Evolutionary conservation across 306 rosid genomes (phyloP), one percentile per base, ranked within the genome.

Genomic region (Medicago lupulina): DNA sequence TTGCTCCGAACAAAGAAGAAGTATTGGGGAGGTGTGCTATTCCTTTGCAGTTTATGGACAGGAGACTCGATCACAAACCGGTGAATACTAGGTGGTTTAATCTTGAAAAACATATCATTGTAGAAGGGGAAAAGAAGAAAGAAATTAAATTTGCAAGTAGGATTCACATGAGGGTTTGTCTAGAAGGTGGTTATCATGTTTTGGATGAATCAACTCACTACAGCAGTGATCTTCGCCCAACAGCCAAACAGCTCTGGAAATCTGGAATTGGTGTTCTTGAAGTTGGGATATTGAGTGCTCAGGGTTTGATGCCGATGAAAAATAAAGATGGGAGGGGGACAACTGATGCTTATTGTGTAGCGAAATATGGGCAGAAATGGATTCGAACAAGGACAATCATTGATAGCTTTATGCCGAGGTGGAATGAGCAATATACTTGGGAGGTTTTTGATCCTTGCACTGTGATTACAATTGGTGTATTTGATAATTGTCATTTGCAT

Each of bases 371-470:
- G 80, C 98, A 94, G 86, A 94, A 94, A 82, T 94, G 98, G 98
- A 74, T 94, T 50, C 86, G 98, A 64, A 94, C 98, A 2, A 91
- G 98, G 81, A 94, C 98, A 12, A 94, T 94, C 54, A 90, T 94
- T 0, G 98, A 94, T 80, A 90, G 95, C 87, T 86, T 90, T 74
- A 77, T 72, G 2, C 98, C 98, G 46, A 86, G 76, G 83, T 93
- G 98, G 98, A 93, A 93, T 74, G 98, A 93, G 83, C 98, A 93
- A 69, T 93, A 93, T 76, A 93, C 98, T 11, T 94, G 98, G 98
- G 98, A 94, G 79, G 98, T 94, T 55, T 91, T 71, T 61, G 98
- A 94, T 87, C 98, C 98, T 23, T 94, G 98, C 85, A 94, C 98
- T 10, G 98, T 91, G 74, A 83, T 94, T 19, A 94, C 98, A 14